Evolutionary conservation across 2,329 filamentous ascomycete genomes (phyloP), one percentile per base, ranked within the genome.

Genomic region (Exophiala lecanii-corni): DNA sequence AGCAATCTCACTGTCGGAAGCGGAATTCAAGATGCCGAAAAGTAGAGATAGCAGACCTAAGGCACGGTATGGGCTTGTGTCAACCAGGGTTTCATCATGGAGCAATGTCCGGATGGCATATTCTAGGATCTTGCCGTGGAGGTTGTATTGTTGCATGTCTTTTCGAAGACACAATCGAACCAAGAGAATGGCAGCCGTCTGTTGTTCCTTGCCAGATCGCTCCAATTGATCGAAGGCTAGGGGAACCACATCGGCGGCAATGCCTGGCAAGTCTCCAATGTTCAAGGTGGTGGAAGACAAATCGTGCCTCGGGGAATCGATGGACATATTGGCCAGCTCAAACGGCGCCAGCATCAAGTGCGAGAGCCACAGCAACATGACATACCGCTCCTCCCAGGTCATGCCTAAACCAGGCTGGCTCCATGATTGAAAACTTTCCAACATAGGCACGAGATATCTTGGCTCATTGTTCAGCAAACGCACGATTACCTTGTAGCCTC

Each of bases 381-480:
- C 72, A 59, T 96, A 97, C 41, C 86, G 76, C 63, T 96, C 86
- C 61, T 95, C 83, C 92, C 92, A 98, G 1, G 74, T 73, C 73
- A 84, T 79, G 2, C 55, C 51, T 17, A 56, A 56, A 7, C 53
- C 47, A 23, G 45, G 21, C n/a, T 31, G 3, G 52, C 38, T n/a
- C 53, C 55, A 39, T 47, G 54, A 7, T 41, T 58, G 43, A 18
- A 58, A 54, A 4, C 56, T 56, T 32, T 67, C 65, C 6, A 96
- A 72, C 48, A 98, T 74, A 1, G 84, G 75, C 61, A 95, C 89
- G 10, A 98, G 76, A 58, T 89, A 84, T 57, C 78, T 83, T 2
- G 89, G 84, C 62, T 97, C 92, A 52, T 92, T 94, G 60, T 86
- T 91, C 53, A 98, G 71, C 59, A 97, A 96, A 31, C 87, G 80